Percentiles rank a stretch among this genome's conserved stretches.
Conservation (phyloP, 306 rosid genomes). For the Hylodesmum podocarpum region DNA sequence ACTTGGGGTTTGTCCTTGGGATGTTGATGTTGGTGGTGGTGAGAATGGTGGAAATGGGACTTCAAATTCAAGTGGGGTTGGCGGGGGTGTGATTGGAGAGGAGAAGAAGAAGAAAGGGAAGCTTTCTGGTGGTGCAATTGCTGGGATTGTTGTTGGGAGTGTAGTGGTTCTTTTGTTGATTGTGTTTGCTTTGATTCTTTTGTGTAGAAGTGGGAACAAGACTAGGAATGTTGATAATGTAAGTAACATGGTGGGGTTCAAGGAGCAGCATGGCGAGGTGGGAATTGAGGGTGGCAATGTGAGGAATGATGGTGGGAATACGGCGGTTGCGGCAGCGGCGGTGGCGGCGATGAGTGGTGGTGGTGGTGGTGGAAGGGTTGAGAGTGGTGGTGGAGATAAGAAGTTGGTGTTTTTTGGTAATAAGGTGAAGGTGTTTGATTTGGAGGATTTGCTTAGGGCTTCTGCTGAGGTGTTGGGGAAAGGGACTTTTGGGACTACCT, state of each 20-base stretch:
- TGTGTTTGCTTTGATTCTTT: slow-evolving; percentile 40
- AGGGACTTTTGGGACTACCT: slow-evolving; percentile 68
- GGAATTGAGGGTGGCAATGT: slow-evolving; percentile 45
- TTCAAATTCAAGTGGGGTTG: slow-evolving; percentile 30
- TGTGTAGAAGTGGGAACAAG: slow-evolving; percentile 48
- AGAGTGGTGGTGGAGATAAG: slow-evolving; percentile 33
- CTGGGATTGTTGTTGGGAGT: slow-evolving; percentile 61
- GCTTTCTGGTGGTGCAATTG: slow-evolving; percentile 60
- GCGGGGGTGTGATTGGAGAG: neutral
- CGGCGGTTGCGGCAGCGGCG: slow-evolving; percentile 28
- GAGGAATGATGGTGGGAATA: slow-evolving; percentile 41
- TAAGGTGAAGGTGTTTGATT: slow-evolving; percentile 50
- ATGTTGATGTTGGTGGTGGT: slow-evolving; percentile 7
- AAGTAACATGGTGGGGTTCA: neutral
- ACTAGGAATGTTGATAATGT: slow-evolving; percentile 43
- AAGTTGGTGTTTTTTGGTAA: slow-evolving; percentile 58
- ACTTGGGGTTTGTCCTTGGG: slow-evolving; percentile 44
- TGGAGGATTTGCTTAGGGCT: slow-evolving; percentile 75
- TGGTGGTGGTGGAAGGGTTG: slow-evolving; percentile 28
- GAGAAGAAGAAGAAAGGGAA: slow-evolving; percentile 30
- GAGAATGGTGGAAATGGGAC: slow-evolving; percentile 6
- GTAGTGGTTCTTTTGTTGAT: slow-evolving; percentile 50
- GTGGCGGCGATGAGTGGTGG: neutral
- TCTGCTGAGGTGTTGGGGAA: slow-evolving; percentile 78
- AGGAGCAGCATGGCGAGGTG: slow-evolving; percentile 29